phyloP scores from a whole-genome alignment of 192 early-diverging fungal species.

The Diversispora epigaea region DNA sequence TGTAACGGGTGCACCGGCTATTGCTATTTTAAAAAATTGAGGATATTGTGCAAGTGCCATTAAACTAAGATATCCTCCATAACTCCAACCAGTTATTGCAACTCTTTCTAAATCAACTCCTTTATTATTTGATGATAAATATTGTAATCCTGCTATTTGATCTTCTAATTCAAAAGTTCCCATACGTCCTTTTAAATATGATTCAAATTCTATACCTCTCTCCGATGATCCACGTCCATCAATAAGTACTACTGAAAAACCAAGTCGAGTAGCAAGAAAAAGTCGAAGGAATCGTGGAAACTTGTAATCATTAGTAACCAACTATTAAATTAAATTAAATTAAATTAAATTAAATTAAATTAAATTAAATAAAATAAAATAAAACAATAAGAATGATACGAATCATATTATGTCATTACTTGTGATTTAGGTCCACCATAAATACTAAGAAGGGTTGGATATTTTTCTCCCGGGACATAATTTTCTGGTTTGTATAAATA shows the following conservation, averaged over 20 bases:
- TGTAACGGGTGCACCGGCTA: conserved; percentile 72
- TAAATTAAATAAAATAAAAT: too few relatives aligned
- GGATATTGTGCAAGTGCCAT: conserved; percentile 63
- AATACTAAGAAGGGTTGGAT: conserved; percentile 64
- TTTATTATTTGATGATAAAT: conserved; percentile 40
- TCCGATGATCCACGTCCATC: conserved; percentile 69
- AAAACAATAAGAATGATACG: too few relatives aligned
- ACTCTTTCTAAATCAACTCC: conserved; percentile 61
- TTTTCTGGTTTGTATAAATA: conserved; percentile 56
- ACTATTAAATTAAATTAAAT: not conserved
- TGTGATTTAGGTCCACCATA: conserved; percentile 77
- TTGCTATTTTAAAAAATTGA: conserved; percentile 58
- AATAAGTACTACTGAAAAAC: conserved; percentile 60
- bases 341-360: too few relatives aligned
- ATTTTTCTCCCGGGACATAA: conserved; percentile 48
- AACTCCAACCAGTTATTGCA: conserved; percentile 73
- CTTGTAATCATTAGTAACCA: conserved; percentile 73
- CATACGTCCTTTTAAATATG: conserved; percentile 49
- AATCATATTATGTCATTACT: not conserved
- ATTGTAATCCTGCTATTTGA: conserved; percentile 59
- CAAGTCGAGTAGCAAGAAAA: conserved; percentile 54
- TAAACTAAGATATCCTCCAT: conserved; percentile 72
- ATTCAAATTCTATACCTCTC: conserved; percentile 63
- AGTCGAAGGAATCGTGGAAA: conserved; percentile 59
- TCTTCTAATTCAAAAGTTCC: conserved; percentile 64